Evolutionary conservation across 164 flowering plant genomes (phyloP), one percentile per base, ranked within the genome.

Genomic region (Magnolia sinica): DNA sequence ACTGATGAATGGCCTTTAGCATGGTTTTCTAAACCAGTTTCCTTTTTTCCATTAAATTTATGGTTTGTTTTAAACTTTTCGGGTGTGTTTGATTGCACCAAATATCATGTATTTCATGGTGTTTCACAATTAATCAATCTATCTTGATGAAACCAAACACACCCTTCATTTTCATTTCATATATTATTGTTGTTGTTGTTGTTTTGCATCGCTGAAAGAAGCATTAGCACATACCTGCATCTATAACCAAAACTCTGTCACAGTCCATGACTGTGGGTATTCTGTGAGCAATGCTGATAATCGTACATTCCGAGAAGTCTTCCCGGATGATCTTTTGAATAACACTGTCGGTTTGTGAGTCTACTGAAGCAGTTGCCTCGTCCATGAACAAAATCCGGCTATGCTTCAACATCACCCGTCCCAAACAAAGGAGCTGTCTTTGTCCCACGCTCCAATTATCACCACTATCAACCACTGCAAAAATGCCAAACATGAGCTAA

Each of bases 241-340:
- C 98, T n/a, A 96, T 79, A 51, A 96, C 99, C 20, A 96, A 77
- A 24, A 96, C 99, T 64, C 96, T 76, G 64, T 96, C 89, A 67
- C 98, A 92, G 81, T 96, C 99, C 98, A 96, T 96, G 75, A 94
- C 99, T 1, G 98, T 96, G 20, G 98, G 99, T 76, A 96, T 96
- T 79, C 98, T 89, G 79, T 96, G 99, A 74, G 99, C 99, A 83
- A 96, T 94, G 89, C 98, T 92, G 82, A 96, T 94, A 10, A 96
- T 96, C 4, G 99, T 96, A 76, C 99, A 89, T 2, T 86, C 76
- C 0, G 86, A 80, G 74, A 96, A 96, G 73, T 94, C 99, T 79
- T 94, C 98, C n/a, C 98, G 70, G 64, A 96, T 91, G 77, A 94
- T 91, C 82, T 76, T 90, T 77, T 96, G 99, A 73, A 96, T 94